These are phyloP conservation scores for Hyaloscypha bicolor DNA, from an alignment of 495 filamentous ascomycete genomes.

Conservation along the genomic window DNA sequence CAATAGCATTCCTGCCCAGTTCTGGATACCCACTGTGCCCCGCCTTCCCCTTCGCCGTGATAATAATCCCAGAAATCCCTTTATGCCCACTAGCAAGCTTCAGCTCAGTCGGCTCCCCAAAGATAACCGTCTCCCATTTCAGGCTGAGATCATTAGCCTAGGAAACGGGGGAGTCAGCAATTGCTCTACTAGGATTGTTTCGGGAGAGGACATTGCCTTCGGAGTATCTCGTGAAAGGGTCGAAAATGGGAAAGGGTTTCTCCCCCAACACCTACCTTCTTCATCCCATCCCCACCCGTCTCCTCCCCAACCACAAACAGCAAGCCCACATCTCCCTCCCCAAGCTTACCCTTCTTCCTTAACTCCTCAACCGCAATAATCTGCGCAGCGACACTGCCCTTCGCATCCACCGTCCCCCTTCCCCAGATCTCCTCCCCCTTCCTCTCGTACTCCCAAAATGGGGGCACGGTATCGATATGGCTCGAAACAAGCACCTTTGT, in stretches of 20 bases:
- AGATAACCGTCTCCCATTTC: constrained; percentile 71
- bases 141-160: constrained; percentile 54
- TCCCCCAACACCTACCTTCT: background rate
- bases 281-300: constrained; percentile 66
- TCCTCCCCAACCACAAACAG: constrained; percentile 94
- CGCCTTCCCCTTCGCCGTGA: constrained; percentile 72
- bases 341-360: constrained; percentile 46
- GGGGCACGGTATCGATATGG: constrained; percentile 73
- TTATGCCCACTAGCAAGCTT: constrained; percentile 91
- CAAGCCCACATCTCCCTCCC: constrained; percentile 59
- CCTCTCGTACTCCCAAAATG: constrained; percentile 68
- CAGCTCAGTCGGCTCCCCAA: constrained; percentile 88
- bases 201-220: too few species aligned
- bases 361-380: constrained; percentile 68
- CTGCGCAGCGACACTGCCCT: constrained; percentile 82
- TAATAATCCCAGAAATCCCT: constrained; percentile 65
- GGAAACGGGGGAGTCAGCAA: too few species aligned
- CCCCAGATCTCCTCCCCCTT: constrained; percentile 60
- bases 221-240: too few species aligned
- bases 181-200: too few species aligned
- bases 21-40: constrained; percentile 90
- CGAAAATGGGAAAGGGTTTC: too few species aligned
- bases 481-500: constrained; percentile 73
- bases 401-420: constrained; percentile 87
- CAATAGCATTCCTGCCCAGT: constrained; percentile 79